Evolutionary conservation across 371 early-diverging fungal genomes (phyloP), one percentile per base, ranked within the genome.

Genomic region (Blakeslea trispora): DNA sequence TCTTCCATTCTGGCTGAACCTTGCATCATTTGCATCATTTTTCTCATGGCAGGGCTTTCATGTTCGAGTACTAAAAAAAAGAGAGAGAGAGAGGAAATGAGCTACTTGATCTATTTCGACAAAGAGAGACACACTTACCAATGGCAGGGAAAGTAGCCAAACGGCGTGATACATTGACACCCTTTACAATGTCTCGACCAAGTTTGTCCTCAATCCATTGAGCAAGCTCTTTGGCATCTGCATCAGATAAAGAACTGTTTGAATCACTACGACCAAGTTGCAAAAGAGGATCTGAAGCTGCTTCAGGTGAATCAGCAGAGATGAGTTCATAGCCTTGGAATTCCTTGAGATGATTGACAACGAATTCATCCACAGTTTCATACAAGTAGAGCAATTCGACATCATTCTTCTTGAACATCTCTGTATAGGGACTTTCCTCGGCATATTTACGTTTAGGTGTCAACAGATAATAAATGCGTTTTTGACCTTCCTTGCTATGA

Each of bases 381-480:
- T 86, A 88, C 66, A 93, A 61, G 66, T 89, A 81, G 64, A 99
- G 72, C 5, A 99, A 50, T 57, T 91, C 88, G 32, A 86, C 69
- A 45, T 77, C 85, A 53, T 84, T 85, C 68, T 83, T 75, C 71
- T 86, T 84, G 70, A 90, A 90, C 63, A 86, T 85, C 69, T 97
- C 98, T 28, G 92, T 85, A 69, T 94, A 93, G 15, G 99, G 97
- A 57, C 87, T 87, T 47, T 87, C 86, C 50, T 87, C 82, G 10
- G 92, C 89, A 53, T 88, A 88, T 45, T 89, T 79, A 48, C 90
- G 79, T 64, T 79, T 85, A 22, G 90, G 81, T 22, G 94, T 95
- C 58, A 96, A 87, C 31, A 94, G 59, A 64, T 91, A 94, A 71
- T 92, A 97, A 55, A 99, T 98, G 69, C 92, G 86, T 59, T 95